Base-by-base conservation (phyloP, 176 grass and related monocot genomes). In the Aechmea fasciata region DNA sequence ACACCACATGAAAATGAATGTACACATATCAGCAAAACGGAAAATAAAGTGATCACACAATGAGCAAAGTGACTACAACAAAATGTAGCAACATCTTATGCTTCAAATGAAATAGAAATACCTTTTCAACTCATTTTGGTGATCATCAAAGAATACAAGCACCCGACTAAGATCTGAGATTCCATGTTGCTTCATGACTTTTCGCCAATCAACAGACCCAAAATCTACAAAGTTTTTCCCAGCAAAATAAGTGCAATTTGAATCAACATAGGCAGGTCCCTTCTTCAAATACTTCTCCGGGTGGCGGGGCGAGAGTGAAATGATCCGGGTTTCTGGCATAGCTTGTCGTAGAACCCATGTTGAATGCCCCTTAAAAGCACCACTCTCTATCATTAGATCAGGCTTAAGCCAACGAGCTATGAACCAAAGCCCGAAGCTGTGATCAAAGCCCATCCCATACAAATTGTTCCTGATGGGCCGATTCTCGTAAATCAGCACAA, bases 371-470 rank as follows among this genome's bases (percentile, higher is more conserved):
- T 97, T 97, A 65, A 90, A 90, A 51, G 89, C 89, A 24, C 93
- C 93, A 62, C 93, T 92, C 78, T 97, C 93, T 51, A 97, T 83
- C 86, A 97, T 92, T 64, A 97, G 73, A 74, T 92, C 69, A 7
- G 89, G 93, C 51, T 97, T 92, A 63, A 97, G 75, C 89, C 88
- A 92, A 49, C 89, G 86, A 48, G 79, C 59, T 84, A 97, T 92
- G 71, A 97, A 97, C 89, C 93, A 97, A 64, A 97, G 84, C 15
- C 89, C 93, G 65, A 97, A 97, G 52, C 93, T 97, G 74, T 97
- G 93, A 50, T 97, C 89, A 47, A 97, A 92, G 3, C 89, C 84
- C 89, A 92, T 97, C 9, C 93, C 93, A 62, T 87, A 83, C 84
- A 81, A 82, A 63, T 97, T 97, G 52, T 97, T 90, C 79, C 85